Evolutionary conservation across 768 basidiomycete species (phyloP).

Genomic region (Hypsizygus marmoreus): DNA sequence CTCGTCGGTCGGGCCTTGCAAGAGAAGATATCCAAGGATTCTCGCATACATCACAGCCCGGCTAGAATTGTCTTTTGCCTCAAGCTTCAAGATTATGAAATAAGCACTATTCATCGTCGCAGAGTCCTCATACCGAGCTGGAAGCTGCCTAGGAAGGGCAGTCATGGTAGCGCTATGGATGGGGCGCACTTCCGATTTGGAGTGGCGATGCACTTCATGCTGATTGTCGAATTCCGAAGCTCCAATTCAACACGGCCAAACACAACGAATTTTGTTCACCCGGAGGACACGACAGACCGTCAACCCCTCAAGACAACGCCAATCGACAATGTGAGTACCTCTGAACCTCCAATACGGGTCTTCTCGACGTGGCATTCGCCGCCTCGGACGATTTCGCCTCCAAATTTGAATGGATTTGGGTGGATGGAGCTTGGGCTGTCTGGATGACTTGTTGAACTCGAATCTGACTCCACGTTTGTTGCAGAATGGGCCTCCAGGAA

Average conservation of each 20-base stretch:
- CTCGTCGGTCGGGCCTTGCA: neutral
- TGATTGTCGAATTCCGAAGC: constrained; percentile 8
- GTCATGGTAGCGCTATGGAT: too few species aligned
- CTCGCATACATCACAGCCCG: constrained; percentile 2
- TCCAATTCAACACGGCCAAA: constrained; percentile 18
- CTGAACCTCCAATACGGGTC: constrained; percentile 3
- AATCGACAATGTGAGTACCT: constrained; percentile 37
- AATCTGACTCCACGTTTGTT: constrained; percentile 9
- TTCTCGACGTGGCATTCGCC: neutral
- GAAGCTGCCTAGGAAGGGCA: too few species aligned
- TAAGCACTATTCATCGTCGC: too few species aligned
- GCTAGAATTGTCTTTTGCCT: too few species aligned
- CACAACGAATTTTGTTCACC: constrained; percentile 10
- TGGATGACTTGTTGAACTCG: constrained; percentile 23
- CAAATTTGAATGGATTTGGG: constrained; percentile 15
- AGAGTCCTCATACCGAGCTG: too few species aligned
- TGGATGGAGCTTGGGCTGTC: constrained; percentile 26
- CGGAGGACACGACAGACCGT: constrained; percentile 4
- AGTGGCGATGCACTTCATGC: neutral
- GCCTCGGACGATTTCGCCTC: constrained; percentile 6
- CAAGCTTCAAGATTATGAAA: too few species aligned
- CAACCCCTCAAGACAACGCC: constrained; percentile 36
- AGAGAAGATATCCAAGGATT: constrained; percentile 7
- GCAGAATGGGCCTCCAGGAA: constrained; percentile 82
- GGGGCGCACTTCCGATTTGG: neutral